These are phyloP conservation scores for Solanum okadae DNA, from an alignment of 257 asterid species.

Conservation along the genomic window DNA sequence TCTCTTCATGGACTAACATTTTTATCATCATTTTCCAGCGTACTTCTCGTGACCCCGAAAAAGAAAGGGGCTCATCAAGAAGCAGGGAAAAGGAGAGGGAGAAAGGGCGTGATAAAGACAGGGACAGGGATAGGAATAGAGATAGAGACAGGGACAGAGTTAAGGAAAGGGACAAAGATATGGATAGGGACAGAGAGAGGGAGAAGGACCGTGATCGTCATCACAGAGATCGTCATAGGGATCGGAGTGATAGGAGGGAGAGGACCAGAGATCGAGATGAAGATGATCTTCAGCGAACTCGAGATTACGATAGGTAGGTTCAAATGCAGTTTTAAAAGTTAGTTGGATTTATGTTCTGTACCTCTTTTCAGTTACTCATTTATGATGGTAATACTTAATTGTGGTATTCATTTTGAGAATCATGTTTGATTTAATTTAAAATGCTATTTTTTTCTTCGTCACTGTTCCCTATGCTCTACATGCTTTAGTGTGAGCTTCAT, in stretches of 20 bases:
- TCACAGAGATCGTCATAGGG: constrained; percentile 65
- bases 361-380: not conserved
- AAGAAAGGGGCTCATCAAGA: constrained; percentile 47
- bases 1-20: not conserved
- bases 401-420: not conserved
- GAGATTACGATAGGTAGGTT: constrained; percentile 66
- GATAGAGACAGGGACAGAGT: constrained; percentile 21
- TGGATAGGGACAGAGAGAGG: constrained; percentile 41
- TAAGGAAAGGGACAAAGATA: constrained; percentile 27
- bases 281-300: constrained; percentile 46
- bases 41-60: constrained; percentile 40
- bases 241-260: constrained; percentile 58
- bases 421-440: not conserved
- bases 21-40: constrained; percentile 17
- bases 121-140: constrained; percentile 23
- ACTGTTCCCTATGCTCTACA: not conserved
- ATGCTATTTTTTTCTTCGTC: not conserved
- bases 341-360: not conserved
- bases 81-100: constrained; percentile 26
- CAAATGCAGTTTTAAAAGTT: not conserved
- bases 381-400: not conserved
- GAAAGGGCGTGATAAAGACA: constrained; percentile 19
- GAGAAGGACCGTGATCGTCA: constrained; percentile 57
- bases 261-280: constrained; percentile 66
- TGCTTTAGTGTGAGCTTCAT: not conserved